Evolutionary conservation across 1,139 yeast species (phyloP).

Genomic region (Geotrichum fermentans): DNA sequence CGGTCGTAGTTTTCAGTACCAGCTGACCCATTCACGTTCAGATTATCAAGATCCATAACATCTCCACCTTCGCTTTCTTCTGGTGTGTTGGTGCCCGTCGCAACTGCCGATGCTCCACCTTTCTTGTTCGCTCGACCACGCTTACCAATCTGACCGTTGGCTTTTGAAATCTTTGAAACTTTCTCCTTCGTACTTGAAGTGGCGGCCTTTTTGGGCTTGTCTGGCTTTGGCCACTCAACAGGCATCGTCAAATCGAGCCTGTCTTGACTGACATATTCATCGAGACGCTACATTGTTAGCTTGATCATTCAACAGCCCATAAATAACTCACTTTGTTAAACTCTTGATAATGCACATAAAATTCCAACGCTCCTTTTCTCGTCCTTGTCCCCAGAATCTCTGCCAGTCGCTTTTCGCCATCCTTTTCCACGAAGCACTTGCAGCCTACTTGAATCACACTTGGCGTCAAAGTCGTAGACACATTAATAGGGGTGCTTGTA

Average conservation of each 20-base stretch:
- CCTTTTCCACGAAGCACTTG: constrained; percentile 75
- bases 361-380: constrained; percentile 71
- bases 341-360: constrained; percentile 90
- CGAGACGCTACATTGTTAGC: constrained; percentile 50
- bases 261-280: constrained; percentile 81
- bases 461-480: constrained; percentile 13
- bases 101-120: constrained; percentile 12
- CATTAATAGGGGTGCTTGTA: constrained; percentile 5
- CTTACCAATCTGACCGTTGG: constrained; percentile 23
- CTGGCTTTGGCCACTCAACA: constrained; percentile 63
- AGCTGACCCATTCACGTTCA: constrained; percentile 71
- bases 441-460: constrained; percentile 47
- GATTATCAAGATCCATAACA: constrained; percentile 79
- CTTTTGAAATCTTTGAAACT: constrained; percentile 26
- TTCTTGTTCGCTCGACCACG: constrained; percentile 23
- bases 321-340: constrained; percentile 56
- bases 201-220: constrained; percentile 36
- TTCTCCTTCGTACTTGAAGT: constrained; percentile 28
- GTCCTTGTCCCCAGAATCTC: constrained; percentile 76
- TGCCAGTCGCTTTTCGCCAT: constrained; percentile 72
- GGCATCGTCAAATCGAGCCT: constrained; percentile 67
- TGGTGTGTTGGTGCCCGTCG: constrained; percentile 10
- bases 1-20: constrained; percentile 59
- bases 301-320: not conserved
- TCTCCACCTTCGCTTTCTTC: constrained; percentile 39